Evolutionary conservation across 805 yeast species (phyloP).

Genomic region (Metschnikowia amazonensis): DNA sequence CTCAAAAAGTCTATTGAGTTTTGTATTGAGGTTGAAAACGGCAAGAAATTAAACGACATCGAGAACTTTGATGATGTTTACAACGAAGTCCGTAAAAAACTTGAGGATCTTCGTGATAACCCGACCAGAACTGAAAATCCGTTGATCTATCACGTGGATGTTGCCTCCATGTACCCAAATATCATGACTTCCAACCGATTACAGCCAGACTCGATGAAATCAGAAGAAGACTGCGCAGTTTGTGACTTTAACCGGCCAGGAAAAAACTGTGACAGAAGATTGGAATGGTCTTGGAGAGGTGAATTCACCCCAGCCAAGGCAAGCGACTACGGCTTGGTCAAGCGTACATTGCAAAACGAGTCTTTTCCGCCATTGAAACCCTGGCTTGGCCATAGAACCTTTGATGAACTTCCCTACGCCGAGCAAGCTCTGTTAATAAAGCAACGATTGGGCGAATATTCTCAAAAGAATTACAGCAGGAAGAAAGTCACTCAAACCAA

Average conservation of each 20-base stretch:
- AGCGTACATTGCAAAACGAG: conserved; percentile 76
- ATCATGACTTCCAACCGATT: conserved; percentile 96
- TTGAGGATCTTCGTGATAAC: conserved; percentile 55
- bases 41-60: conserved; percentile 69
- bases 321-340: conserved; percentile 88
- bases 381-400: conserved; percentile 55
- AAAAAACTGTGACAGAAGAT: conserved; percentile 82
- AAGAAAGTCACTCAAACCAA: conserved; percentile 78
- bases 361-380: conserved; percentile 61
- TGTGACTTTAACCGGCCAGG: conserved; percentile 97
- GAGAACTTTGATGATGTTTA: conserved; percentile 75
- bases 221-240: conserved; percentile 92
- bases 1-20: conserved; percentile 75
- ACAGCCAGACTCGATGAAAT: conserved; percentile 97
- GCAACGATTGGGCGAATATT: conserved; percentile 76
- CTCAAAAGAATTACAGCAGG: conserved; percentile 79
- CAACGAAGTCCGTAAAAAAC: conserved; percentile 47
- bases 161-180: conserved; percentile 98
- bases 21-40: conserved; percentile 77
- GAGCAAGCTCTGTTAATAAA: conserved; percentile 77
- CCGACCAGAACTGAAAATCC: conserved; percentile 77
- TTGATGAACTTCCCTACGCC: conserved; percentile 69
- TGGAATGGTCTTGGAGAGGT: conserved; percentile 99
- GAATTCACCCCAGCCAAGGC: conserved; percentile 87
- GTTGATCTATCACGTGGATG: conserved; percentile 93